Percentiles rank a stretch among this genome's conserved stretches.
These are phyloP conservation scores for Iris pallida DNA, from an alignment of 116 monocot genomes.

Conservation along the genomic window DNA sequence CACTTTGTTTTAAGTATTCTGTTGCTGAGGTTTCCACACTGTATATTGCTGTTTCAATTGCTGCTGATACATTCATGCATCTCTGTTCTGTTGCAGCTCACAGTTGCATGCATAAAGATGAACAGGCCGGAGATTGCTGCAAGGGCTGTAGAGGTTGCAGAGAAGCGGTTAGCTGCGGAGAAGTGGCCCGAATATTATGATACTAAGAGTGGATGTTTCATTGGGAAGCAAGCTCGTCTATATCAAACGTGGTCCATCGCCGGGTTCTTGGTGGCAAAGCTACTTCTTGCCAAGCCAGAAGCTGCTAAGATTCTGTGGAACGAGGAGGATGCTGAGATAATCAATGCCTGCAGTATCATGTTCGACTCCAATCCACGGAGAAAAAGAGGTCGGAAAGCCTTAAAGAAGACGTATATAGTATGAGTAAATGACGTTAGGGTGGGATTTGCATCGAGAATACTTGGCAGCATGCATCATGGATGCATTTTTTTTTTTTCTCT, in stretches of 20 bases:
- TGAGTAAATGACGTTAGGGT: conserved; percentile 17
- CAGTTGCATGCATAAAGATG: conserved; percentile 93
- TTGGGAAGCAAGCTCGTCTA: conserved; percentile 76
- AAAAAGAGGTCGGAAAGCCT: conserved; percentile 49
- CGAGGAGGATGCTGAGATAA: conserved; percentile 78
- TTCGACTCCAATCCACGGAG: conserved; percentile 34
- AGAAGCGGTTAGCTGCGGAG: conserved; percentile 59
- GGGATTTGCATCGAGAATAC: too few relatives aligned
- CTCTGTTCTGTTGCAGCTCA: conserved; percentile 44
- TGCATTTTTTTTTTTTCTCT: too few relatives aligned
- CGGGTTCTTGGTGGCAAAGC: conserved; percentile 86
- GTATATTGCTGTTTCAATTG: too few relatives aligned
- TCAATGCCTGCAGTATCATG: conserved; percentile 60
- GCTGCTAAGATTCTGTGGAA: conserved; percentile 70
- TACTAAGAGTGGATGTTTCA: conserved; percentile 65
- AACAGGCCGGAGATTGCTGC: conserved; percentile 74
- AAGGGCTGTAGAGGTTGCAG: conserved; percentile 71
- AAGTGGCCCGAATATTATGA: conserved; percentile 97
- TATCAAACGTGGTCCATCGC: conserved; percentile 94
- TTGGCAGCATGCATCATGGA: too few relatives aligned
- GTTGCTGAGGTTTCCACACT: too few relatives aligned
- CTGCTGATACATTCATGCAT: conserved; percentile 2
- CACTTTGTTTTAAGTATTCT: too few relatives aligned
- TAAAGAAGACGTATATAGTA: conserved; percentile 69
- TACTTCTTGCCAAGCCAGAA: conserved; percentile 60